Conservation (phyloP, 176 grass and related monocot species). For the Aegilops sharonensis region DNA sequence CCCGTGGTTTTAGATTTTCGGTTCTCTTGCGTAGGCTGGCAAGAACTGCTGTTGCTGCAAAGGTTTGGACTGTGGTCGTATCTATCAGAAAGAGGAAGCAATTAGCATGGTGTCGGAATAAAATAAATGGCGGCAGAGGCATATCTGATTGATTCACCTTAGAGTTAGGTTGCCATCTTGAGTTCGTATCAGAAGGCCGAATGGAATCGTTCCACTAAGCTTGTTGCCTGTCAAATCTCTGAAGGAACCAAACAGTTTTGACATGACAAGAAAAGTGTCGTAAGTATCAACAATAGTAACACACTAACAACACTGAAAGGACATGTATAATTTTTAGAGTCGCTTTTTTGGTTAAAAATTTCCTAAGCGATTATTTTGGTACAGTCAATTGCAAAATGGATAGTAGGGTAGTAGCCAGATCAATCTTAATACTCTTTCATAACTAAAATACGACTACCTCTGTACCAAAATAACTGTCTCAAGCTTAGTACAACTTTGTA, state of each 20-base stretch:
- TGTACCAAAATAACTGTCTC: no score
- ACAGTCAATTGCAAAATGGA: neutral
- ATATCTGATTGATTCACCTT: constrained; percentile 21
- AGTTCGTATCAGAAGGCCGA: constrained; percentile 36
- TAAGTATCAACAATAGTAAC: neutral
- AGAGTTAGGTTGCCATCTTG: constrained; percentile 41
- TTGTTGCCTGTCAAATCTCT: constrained; percentile 63
- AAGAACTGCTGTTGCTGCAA: constrained; percentile 39
- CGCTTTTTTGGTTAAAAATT: neutral
- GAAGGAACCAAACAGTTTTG: neutral
- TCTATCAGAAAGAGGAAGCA: neutral
- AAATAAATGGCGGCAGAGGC: neutral
- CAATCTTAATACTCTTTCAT: neutral
- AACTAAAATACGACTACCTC: neutral
- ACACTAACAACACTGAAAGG: neutral
- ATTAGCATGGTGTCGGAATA: no score
- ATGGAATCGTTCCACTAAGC: constrained; percentile 45
- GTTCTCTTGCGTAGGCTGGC: constrained; percentile 17
- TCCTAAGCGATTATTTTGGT: neutral
- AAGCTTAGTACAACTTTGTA: no score
- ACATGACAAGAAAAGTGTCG: neutral
- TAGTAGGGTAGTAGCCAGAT: neutral
- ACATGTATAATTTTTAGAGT: neutral
- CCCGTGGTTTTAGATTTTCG: constrained; percentile 15
- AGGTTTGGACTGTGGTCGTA: constrained; percentile 38